phyloP scores from a whole-genome alignment of 148 eudicot species.

The Camellia granthamiana region DNA sequence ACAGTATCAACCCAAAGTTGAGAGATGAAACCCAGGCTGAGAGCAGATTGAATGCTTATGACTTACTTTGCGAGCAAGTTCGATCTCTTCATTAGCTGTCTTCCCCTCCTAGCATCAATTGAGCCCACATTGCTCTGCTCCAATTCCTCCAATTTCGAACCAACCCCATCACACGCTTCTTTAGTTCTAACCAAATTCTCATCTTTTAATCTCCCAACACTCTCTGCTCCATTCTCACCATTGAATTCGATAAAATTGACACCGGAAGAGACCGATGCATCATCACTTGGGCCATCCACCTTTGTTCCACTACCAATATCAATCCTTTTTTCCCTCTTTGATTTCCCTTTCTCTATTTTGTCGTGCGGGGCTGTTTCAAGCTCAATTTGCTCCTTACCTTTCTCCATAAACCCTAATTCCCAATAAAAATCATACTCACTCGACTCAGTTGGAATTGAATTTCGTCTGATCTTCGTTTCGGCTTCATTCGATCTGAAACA shows the following conservation, averaged over 20 bases:
- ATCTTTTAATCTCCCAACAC: constrained; percentile 12
- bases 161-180: constrained; percentile 16
- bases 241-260: constrained; percentile 17
- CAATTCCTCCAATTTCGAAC: constrained; percentile 25
- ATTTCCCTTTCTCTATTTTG: neutral
- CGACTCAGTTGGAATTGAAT: constrained; percentile 20
- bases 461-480: neutral
- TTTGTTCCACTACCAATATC: neutral
- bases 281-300: neutral
- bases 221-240: constrained; percentile 12
- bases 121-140: constrained; percentile 14
- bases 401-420: constrained; percentile 29
- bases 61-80: constrained; percentile 74
- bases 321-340: constrained; percentile 1
- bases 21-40: constrained; percentile 56
- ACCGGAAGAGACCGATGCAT: neutral
- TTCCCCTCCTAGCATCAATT: constrained; percentile 25
- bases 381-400: constrained; percentile 12
- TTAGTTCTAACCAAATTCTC: constrained; percentile 29
- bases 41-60: constrained; percentile 56
- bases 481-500: constrained; percentile 6
- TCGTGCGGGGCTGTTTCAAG: neutral
- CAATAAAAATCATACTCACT: constrained; percentile 24
- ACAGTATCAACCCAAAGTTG: constrained; percentile 65
- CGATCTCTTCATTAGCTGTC: constrained; percentile 50